Percentiles rank a stretch among this genome's conserved stretches.
Evolutionary conservation across 2,329 filamentous ascomycete species (phyloP).

Genomic region (Cytospora schulzeri): DNA sequence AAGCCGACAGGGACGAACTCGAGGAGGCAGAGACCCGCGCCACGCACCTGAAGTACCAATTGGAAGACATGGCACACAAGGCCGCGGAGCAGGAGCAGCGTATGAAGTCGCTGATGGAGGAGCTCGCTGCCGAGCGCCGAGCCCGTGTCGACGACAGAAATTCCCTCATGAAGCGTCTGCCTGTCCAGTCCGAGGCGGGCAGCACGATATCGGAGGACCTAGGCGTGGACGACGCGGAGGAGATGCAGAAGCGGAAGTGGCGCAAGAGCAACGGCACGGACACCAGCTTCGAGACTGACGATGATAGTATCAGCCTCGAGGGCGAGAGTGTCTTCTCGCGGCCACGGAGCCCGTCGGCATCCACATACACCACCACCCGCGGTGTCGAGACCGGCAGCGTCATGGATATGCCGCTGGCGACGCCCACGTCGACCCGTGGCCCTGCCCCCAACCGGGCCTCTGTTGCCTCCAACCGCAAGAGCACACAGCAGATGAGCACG

Average conservation of each 20-base stretch:
- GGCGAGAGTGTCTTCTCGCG: constrained; percentile 63
- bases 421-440: constrained; percentile 19
- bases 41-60: constrained; percentile 58
- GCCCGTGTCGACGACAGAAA: constrained; percentile 44
- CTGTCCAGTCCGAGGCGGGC: constrained; percentile 34
- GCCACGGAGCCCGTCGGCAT: constrained; percentile 57
- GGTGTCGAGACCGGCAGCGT: constrained; percentile 26
- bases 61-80: constrained; percentile 60
- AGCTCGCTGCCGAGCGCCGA: constrained; percentile 53
- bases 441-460: constrained; percentile 17
- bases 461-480: constrained; percentile 26
- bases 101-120: constrained; percentile 48
- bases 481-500: constrained; percentile 43
- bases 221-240: constrained; percentile 53
- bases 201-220: constrained; percentile 55
- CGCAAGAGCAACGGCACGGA: constrained; percentile 41
- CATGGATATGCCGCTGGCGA: constrained; percentile 27
- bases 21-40: constrained; percentile 57
- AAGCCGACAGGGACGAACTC: constrained; percentile 55
- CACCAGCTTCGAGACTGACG: constrained; percentile 54
- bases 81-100: constrained; percentile 56
- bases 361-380: constrained; percentile 39
- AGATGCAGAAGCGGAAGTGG: constrained; percentile 39
- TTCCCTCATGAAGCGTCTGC: constrained; percentile 29
- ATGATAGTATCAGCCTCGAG: constrained; percentile 43